These are phyloP conservation scores for Didymella lethalis DNA, from an alignment of 2,329 filamentous ascomycete species.

Conservation along the genomic window DNA sequence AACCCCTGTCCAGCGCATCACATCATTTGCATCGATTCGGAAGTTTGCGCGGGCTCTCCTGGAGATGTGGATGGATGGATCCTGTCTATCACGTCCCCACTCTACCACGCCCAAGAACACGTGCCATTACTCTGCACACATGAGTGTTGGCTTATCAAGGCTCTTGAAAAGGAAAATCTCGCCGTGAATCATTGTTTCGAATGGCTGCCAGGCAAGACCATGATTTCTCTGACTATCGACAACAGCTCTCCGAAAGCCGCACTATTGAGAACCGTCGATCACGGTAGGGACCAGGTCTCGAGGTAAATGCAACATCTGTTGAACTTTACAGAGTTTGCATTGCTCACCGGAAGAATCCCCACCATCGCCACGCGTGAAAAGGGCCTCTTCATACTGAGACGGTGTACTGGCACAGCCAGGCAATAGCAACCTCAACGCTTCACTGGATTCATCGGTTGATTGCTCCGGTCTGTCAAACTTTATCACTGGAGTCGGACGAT, in stretches of 20 bases:
- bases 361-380: not conserved
- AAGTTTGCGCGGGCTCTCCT: not conserved
- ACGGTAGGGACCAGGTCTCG: not conserved
- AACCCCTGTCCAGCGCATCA: not conserved
- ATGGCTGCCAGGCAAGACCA: not conserved
- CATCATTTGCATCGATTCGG: not conserved
- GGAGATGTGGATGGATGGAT: not conserved
- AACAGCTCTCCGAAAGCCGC: not conserved
- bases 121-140: not conserved
- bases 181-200: no score
- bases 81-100: not conserved
- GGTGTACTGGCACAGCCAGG: not conserved
- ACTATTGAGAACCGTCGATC: not conserved
- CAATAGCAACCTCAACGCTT: not conserved
- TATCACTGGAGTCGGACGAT: not conserved
- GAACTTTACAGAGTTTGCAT: not conserved
- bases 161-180: not conserved
- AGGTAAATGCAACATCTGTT: not conserved
- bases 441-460: not conserved
- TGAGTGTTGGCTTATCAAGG: not conserved
- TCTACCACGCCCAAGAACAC: not conserved
- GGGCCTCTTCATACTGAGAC: not conserved
- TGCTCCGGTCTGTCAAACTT: not conserved
- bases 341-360: slow-evolving; percentile 2
- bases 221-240: not conserved